These are phyloP conservation scores for Claviceps paspali DNA, from an alignment of 2,329 filamentous ascomycete genomes.

Conservation along the genomic window DNA sequence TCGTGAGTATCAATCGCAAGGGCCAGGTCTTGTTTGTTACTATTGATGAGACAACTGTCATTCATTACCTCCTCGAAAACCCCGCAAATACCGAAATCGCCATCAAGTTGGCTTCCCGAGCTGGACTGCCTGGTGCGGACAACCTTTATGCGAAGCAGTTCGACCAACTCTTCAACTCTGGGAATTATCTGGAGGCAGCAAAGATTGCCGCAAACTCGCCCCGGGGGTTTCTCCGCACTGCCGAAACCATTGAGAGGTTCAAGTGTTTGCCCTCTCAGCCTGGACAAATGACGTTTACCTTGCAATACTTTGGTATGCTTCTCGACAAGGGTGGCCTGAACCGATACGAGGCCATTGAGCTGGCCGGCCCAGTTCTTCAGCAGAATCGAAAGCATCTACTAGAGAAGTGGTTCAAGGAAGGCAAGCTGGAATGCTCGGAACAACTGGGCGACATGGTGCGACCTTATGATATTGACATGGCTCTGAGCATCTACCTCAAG, in stretches of 20 bases:
- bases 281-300: slow-evolving; percentile 80
- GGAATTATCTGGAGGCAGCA: slow-evolving; percentile 75
- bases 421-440: slow-evolving; percentile 91
- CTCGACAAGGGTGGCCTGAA: slow-evolving; percentile 91
- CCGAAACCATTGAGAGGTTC: slow-evolving; percentile 91
- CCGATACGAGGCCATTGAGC: slow-evolving; percentile 82
- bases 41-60: slow-evolving; percentile 79
- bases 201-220: slow-evolving; percentile 96
- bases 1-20: slow-evolving; percentile 93
- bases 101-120: slow-evolving; percentile 89
- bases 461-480: slow-evolving; percentile 74
- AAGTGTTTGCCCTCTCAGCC: slow-evolving; percentile 70
- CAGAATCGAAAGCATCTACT: slow-evolving; percentile 92
- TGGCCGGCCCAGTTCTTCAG: slow-evolving; percentile 79
- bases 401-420: slow-evolving; percentile 95
- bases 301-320: slow-evolving; percentile 96
- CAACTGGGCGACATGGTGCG: slow-evolving; percentile 91
- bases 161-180: slow-evolving; percentile 66
- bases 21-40: slow-evolving; percentile 91
- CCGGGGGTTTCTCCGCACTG: slow-evolving; percentile 82
- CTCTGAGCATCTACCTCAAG: slow-evolving; percentile 77
- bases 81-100: slow-evolving; percentile 86
- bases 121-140: slow-evolving; percentile 85
- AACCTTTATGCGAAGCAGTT: slow-evolving; percentile 88
- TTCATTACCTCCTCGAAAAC: slow-evolving; percentile 92